phyloP scores from a whole-genome alignment of 305 asterid species.

The Fraxinus paxiana region DNA sequence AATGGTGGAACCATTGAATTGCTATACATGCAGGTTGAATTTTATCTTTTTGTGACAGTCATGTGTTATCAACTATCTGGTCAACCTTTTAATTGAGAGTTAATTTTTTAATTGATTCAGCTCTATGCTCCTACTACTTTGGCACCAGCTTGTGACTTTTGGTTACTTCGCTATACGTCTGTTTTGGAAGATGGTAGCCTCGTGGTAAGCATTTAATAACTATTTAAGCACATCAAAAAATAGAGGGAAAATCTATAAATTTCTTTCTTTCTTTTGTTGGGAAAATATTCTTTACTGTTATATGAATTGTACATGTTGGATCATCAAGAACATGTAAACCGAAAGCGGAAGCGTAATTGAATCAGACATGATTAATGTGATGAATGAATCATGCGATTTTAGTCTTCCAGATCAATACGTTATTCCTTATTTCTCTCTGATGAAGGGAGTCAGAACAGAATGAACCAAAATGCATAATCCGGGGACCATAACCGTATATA shows the following conservation, averaged over 20 bases:
- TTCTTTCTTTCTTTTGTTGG: too few species aligned
- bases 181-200: constrained; percentile 97
- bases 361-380: too few species aligned
- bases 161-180: constrained; percentile 87
- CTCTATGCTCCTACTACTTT: constrained; percentile 86
- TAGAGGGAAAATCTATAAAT: neutral
- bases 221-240: neutral
- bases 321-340: too few species aligned
- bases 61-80: neutral
- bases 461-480: too few species aligned
- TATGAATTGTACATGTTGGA: too few species aligned
- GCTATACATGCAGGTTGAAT: constrained; percentile 80
- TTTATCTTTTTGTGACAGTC: neutral
- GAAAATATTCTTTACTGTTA: too few species aligned
- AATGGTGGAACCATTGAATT: constrained; percentile 90
- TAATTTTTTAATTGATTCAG: constrained; percentile 32
- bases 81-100: constrained; percentile 1
- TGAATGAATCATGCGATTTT: too few species aligned
- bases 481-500: too few species aligned
- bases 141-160: constrained; percentile 95
- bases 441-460: too few species aligned
- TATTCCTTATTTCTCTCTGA: too few species aligned
- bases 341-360: too few species aligned
- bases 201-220: constrained; percentile 47
- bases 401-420: too few species aligned